A percentile compares a stretch with the other conserved stretches of the same genome.
These are phyloP conservation scores for Pulveroboletus sp. DNA, from an alignment of 768 basidiomycete genomes.

Conservation along the genomic window DNA sequence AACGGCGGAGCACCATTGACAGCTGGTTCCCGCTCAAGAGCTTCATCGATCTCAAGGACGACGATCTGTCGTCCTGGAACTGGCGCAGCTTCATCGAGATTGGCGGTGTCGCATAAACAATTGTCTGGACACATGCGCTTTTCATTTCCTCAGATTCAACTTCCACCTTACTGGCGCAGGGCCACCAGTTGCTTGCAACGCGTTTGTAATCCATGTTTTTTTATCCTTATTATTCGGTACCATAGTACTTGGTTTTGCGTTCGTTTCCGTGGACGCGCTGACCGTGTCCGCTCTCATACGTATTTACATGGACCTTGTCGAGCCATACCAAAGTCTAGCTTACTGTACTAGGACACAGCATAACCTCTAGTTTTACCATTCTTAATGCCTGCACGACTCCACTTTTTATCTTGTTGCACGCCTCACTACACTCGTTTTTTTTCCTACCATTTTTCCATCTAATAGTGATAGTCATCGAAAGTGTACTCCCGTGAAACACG, in stretches of 20 bases:
- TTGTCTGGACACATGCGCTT: background rate
- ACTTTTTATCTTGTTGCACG: conserved; percentile 11
- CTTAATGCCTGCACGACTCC: conserved; percentile 8
- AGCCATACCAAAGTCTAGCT: conserved; percentile 1
- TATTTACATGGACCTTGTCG: conserved; percentile 22
- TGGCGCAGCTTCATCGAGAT: conserved; percentile 70
- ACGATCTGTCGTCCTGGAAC: conserved; percentile 43
- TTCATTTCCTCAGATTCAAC: background rate
- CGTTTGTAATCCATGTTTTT: conserved; percentile 3
- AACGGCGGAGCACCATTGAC: conserved; percentile 42
- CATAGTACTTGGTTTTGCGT: conserved; percentile 7
- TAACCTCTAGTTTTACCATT: background rate
- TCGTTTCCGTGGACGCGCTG: conserved; percentile 1
- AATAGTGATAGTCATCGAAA: background rate
- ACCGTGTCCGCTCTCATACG: conserved; percentile 11
- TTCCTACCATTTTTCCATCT: background rate
- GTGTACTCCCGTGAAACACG: too few species aligned
- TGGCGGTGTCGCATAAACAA: conserved; percentile 28
- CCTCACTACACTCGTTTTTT: background rate
- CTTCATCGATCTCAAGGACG: conserved; percentile 63
- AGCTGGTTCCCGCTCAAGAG: conserved; percentile 57
- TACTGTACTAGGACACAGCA: conserved; percentile 8
- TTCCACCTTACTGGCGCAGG: background rate
- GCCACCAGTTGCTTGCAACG: background rate
- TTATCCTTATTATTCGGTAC: conserved; percentile 10